Conservation (phyloP, 2,329 filamentous ascomycete species). For the Sclerotinia nivalis region DNA sequence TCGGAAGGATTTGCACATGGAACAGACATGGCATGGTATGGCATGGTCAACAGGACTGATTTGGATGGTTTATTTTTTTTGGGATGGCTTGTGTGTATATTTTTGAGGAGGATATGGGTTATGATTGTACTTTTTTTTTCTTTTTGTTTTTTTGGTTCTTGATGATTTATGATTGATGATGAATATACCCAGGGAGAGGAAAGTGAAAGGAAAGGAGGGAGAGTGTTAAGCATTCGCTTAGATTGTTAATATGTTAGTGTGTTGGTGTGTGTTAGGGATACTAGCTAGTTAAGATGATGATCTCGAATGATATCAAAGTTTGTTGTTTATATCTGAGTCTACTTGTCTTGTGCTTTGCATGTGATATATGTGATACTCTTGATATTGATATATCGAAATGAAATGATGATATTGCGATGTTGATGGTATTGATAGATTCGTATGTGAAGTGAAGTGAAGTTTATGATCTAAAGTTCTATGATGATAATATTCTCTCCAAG, state of each 20-base stretch:
- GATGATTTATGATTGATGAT: slow-evolving; percentile 16
- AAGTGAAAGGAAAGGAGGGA: neutral
- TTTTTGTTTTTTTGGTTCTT: neutral
- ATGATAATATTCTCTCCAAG: neutral
- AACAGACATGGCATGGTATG: neutral
- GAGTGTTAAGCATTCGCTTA: neutral
- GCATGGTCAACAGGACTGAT: neutral
- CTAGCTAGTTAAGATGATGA: neutral
- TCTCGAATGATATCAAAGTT: neutral
- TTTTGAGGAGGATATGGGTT: neutral
- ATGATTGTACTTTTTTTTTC: too few relatives aligned
- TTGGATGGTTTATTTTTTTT: neutral
- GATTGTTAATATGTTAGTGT: neutral
- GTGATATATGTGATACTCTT: too few relatives aligned
- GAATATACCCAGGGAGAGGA: slow-evolving; percentile 6
- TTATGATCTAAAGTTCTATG: neutral
- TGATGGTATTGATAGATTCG: too few relatives aligned
- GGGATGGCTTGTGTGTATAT: neutral
- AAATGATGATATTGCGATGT: neutral
- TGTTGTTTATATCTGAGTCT: neutral
- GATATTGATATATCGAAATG: too few relatives aligned
- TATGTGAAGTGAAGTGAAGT: neutral
- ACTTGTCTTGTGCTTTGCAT: too few relatives aligned
- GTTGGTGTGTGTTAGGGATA: neutral
- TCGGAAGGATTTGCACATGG: neutral